Conservation (phyloP, 2,329 filamentous ascomycete species). For the Hypoxylon sp. region DNA sequence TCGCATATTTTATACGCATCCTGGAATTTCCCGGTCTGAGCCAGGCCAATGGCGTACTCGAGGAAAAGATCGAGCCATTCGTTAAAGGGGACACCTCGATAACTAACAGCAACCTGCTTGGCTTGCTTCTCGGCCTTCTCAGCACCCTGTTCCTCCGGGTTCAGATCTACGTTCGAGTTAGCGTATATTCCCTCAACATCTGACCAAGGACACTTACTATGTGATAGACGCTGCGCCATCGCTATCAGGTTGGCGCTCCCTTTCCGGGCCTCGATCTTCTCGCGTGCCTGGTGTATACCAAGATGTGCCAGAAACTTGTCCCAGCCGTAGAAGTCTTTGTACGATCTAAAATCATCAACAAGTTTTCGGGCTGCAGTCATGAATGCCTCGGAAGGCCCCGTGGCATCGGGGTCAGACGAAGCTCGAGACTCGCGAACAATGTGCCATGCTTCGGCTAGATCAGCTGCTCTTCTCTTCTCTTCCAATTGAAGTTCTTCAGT, state of each 20-base stretch:
- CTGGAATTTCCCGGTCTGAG: slow-evolving; percentile 75
- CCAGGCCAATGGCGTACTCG: slow-evolving; percentile 85
- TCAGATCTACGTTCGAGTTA: slow-evolving; percentile 52
- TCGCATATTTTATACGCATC: slow-evolving; percentile 87
- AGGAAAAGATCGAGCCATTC: slow-evolving; percentile 93
- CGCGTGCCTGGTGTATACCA: slow-evolving; percentile 59
- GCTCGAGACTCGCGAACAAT: slow-evolving; percentile 56
- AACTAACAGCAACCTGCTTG: slow-evolving; percentile 55
- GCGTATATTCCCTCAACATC: slow-evolving; percentile 9
- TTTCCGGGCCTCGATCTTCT: slow-evolving; percentile 48
- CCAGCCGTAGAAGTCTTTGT: slow-evolving; percentile 76
- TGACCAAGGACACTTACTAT: slow-evolving; percentile 60
- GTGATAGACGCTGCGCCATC: slow-evolving; percentile 70
- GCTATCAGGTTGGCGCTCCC: slow-evolving; percentile 64
- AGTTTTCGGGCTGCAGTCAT: slow-evolving; percentile 72
- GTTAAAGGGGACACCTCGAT: slow-evolving; percentile 82
- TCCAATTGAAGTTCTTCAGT: slow-evolving; percentile 52
- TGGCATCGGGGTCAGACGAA: slow-evolving; percentile 50
- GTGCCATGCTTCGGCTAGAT: slow-evolving; percentile 56
- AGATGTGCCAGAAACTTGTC: slow-evolving; percentile 75
- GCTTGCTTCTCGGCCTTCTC: slow-evolving; percentile 53
- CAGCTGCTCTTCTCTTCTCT: slow-evolving; percentile 53
- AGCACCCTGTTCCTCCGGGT: slow-evolving; percentile 54
- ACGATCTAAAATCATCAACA: slow-evolving; percentile 74
- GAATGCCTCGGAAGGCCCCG: slow-evolving; percentile 66